Conservation (phyloP, 371 early-diverging fungal genomes). For the Mucor sp. region DNA sequence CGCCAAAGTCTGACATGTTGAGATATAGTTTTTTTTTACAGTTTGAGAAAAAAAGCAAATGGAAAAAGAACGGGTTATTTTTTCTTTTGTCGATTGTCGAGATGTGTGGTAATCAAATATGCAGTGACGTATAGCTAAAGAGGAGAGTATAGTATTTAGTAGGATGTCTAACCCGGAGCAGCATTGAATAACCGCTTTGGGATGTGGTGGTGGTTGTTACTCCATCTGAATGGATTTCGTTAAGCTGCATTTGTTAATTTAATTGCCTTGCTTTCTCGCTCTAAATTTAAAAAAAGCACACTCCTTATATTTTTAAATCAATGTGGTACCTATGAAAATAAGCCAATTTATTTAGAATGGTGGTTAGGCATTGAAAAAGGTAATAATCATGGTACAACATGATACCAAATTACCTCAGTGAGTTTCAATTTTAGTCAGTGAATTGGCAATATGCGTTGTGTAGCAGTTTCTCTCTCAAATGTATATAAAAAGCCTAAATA, state of each 20-base stretch:
- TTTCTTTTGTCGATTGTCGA: not conserved
- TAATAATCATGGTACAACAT: not conserved
- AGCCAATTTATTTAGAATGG: not conserved
- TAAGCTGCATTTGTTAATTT: not conserved
- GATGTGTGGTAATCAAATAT: not conserved
- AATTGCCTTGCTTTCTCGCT: not conserved
- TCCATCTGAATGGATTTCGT: not conserved
- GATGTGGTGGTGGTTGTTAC: not conserved
- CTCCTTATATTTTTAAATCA: not conserved
- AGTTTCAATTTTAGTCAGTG: not conserved
- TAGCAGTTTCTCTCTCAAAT: not conserved
- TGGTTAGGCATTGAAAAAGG: not conserved
- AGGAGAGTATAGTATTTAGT: not conserved
- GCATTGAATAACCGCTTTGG: not conserved
- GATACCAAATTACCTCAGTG: not conserved
- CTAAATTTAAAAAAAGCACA: not conserved
- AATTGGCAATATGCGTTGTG: not conserved
- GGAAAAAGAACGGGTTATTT: not conserved
- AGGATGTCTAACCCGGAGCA: not conserved
- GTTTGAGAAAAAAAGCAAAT: not conserved
- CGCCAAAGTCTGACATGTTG: constrained; percentile 60
- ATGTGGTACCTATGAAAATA: not conserved
- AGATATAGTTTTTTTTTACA: not conserved
- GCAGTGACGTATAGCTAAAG: not conserved
- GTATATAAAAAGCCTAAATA: not conserved